phyloP scores from a whole-genome alignment of 345 rosid species.

The Eucalyptus sp. region DNA sequence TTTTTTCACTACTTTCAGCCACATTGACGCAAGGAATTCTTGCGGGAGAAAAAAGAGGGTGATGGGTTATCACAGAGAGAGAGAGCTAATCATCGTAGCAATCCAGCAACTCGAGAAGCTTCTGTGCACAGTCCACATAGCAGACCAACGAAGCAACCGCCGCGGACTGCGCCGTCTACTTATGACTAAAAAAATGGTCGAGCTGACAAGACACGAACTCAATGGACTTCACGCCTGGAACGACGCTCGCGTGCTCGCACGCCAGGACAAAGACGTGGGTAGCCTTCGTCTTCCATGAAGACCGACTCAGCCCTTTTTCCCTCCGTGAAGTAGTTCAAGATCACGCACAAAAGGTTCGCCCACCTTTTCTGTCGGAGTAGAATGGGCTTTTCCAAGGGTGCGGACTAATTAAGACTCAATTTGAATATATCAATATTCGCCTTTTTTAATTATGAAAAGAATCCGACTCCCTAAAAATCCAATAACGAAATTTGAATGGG shows the following conservation, averaged over 20 bases:
- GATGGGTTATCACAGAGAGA: neutral
- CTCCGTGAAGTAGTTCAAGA: neutral
- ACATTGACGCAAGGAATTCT: neutral
- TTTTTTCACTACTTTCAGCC: neutral
- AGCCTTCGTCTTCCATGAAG: neutral
- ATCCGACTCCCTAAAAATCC: too few species aligned
- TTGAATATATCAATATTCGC: too few species aligned
- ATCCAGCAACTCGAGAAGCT: neutral
- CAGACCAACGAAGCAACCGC: neutral
- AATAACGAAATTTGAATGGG: fast-evolving
- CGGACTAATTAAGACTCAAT: too few species aligned
- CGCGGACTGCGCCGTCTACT: neutral
- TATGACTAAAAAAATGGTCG: neutral
- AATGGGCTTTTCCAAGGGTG: neutral
- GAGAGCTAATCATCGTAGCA: neutral
- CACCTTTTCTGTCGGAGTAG: neutral
- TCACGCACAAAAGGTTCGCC: neutral
- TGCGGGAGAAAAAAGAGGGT: neutral
- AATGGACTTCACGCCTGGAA: neutral
- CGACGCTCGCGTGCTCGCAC: neutral
- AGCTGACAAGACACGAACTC: neutral
- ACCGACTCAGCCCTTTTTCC: neutral
- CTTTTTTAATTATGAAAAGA: too few species aligned
- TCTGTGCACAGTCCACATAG: neutral
- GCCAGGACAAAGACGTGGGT: neutral